These are phyloP conservation scores for Cetraspora pellucida DNA, from an alignment of 192 early-diverging fungal genomes.

Conservation along the genomic window DNA sequence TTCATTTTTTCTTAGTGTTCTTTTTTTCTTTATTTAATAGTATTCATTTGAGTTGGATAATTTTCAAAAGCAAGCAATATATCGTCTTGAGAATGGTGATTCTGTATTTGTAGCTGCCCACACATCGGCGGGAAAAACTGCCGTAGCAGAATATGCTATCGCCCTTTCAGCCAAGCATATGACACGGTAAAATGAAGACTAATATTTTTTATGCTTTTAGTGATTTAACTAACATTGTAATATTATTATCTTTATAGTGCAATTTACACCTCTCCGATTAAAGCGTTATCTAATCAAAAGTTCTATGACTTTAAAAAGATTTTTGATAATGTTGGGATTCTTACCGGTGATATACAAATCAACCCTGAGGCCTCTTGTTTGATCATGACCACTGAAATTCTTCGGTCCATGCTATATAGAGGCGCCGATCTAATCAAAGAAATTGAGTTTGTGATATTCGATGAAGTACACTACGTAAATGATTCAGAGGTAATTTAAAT, in stretches of 20 bases:
- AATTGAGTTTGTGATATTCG: constrained; percentile 99
- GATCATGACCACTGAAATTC: constrained; percentile 99
- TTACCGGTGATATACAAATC: constrained; percentile 98
- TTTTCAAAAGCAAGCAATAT: constrained; percentile 97
- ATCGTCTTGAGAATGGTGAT: constrained; percentile 92
- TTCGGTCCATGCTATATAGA: constrained; percentile 95
- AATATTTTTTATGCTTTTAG: background rate
- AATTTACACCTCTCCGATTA: constrained; percentile 99
- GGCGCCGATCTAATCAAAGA: constrained; percentile 96
- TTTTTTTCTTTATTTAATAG: constrained; percentile 36
- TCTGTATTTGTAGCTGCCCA: constrained; percentile 98
- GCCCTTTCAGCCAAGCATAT: constrained; percentile 76
- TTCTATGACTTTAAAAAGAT: constrained; percentile 90
- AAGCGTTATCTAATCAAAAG: constrained; percentile 98
- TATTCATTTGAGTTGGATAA: constrained; percentile 95
- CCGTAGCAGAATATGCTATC: constrained; percentile 98
- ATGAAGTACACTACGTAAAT: constrained; percentile 98
- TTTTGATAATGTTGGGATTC: constrained; percentile 93
- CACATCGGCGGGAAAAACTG: constrained; percentile 98
- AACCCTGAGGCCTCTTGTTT: constrained; percentile 94
- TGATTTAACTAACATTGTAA: background rate
- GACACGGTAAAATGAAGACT: constrained; percentile 24
- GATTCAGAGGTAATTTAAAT: constrained; percentile 71
- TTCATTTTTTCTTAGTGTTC: background rate
- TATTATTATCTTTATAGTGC: constrained; percentile 50